Evolutionary conservation across 495 filamentous ascomycete genomes (phyloP).

Genomic region (Polyplosphaeria fusca): DNA sequence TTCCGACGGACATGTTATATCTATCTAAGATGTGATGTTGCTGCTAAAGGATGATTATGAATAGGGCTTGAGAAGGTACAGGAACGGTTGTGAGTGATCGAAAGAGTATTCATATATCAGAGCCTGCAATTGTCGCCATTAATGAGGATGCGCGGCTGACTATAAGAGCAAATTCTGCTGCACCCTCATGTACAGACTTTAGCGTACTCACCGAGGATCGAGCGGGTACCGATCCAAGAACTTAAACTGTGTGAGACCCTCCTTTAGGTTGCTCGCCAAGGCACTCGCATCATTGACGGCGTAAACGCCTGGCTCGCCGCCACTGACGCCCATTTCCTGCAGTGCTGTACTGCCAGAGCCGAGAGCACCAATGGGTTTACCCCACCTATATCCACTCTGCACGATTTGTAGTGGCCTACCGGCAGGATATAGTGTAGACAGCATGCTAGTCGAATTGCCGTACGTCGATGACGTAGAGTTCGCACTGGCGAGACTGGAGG

Average conservation of each 20-base stretch:
- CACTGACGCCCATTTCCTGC: slow-evolving; percentile 42
- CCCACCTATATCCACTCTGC: slow-evolving; percentile 63
- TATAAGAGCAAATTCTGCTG: no score
- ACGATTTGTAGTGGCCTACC: slow-evolving; percentile 65
- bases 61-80: no score
- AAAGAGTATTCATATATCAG: no score
- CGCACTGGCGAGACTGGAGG: not conserved
- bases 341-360: slow-evolving; percentile 51
- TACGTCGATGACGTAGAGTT: slow-evolving; percentile 38
- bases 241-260: slow-evolving; percentile 64
- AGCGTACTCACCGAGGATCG: slow-evolving; percentile 44
- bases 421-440: slow-evolving; percentile 54
- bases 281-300: slow-evolving; percentile 41
- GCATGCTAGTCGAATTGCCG: slow-evolving; percentile 10
- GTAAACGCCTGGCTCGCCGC: slow-evolving; percentile 50
- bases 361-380: slow-evolving; percentile 67
- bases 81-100: no score
- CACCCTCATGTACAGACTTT: no score
- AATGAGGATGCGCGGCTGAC: no score
- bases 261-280: slow-evolving; percentile 48
- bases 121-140: no score
- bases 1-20: no score
- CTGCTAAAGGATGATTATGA: no score
- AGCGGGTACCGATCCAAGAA: slow-evolving; percentile 58
- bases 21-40: no score